A percentile compares a stretch with the other conserved stretches of the same genome.
Conservation (phyloP, 305 asterid species). For the Solanum hybrid region DNA sequence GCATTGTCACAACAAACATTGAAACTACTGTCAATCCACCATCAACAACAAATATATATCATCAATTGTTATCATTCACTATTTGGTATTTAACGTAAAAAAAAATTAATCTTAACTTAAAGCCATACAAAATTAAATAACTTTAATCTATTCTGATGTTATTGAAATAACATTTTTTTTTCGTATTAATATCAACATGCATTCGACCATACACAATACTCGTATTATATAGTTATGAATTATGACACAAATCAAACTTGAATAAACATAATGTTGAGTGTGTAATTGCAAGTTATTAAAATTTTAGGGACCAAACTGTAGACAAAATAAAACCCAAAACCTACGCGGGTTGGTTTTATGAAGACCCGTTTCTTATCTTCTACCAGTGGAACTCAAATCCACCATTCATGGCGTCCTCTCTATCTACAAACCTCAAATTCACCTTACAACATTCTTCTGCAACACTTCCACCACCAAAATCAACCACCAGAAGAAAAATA, state of each 20-base stretch:
- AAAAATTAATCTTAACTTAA: not conserved
- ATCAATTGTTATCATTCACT: not conserved
- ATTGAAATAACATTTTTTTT: too few species aligned
- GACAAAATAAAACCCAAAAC: not conserved
- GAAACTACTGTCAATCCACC: not conserved
- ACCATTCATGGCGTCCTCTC: slow-evolving; percentile 38
- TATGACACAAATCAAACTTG: not conserved
- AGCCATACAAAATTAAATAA: too few species aligned
- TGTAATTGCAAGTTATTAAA: not conserved
- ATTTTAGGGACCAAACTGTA: not conserved
- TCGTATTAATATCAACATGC: not conserved
- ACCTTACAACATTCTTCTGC: slow-evolving; percentile 13
- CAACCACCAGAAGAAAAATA: slow-evolving; percentile 16
- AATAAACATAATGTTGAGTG: not conserved
- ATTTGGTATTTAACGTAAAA: not conserved
- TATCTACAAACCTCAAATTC: slow-evolving; percentile 28
- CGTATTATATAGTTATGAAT: not conserved
- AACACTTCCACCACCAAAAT: not conserved
- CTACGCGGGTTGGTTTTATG: not conserved
- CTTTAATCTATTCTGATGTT: not conserved
- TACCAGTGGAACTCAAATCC: not conserved
- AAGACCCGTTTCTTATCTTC: not conserved
- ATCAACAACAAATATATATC: not conserved
- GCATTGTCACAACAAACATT: not conserved
- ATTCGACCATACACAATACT: not conserved